A percentile compares a stretch with the other conserved stretches of the same genome.
phyloP scores from a whole-genome alignment of 2,329 filamentous ascomycete genomes.

The Pseudogymnoascus pannorum region DNA sequence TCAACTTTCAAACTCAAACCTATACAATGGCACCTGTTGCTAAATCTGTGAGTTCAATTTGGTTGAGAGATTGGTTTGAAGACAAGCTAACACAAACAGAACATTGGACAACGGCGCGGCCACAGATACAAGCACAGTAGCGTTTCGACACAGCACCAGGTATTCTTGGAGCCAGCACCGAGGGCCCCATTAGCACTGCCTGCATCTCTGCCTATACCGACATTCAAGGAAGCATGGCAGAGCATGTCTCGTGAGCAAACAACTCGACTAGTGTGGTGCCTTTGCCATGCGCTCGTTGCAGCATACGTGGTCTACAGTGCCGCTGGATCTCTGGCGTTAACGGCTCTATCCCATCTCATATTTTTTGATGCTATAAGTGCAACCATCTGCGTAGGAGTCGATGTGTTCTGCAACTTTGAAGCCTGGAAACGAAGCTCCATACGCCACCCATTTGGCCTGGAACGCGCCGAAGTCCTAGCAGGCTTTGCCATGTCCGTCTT shows the following conservation, averaged over 20 bases:
- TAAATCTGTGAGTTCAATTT: slow-evolving; percentile 58
- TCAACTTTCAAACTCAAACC: slow-evolving; percentile 87
- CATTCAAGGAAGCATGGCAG: slow-evolving; percentile 75
- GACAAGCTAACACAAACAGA: slow-evolving; percentile 42
- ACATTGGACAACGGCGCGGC: slow-evolving; percentile 82
- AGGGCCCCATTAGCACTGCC: slow-evolving; percentile 82
- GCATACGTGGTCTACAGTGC: slow-evolving; percentile 80
- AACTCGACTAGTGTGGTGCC: slow-evolving; percentile 76
- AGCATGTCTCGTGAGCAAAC: slow-evolving; percentile 89
- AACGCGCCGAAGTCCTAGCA: slow-evolving; percentile 86
- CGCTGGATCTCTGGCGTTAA: slow-evolving; percentile 81
- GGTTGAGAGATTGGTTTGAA: not conserved
- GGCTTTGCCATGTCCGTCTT: slow-evolving; percentile 96
- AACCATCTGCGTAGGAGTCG: slow-evolving; percentile 82
- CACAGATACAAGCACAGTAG: slow-evolving; percentile 98
- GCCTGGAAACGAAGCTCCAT: slow-evolving; percentile 93
- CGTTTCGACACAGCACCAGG: slow-evolving; percentile 80
- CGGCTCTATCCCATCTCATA: slow-evolving; percentile 83
- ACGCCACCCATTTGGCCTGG: slow-evolving; percentile 85
- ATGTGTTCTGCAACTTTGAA: slow-evolving; percentile 93
- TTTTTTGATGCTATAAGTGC: slow-evolving; percentile 94
- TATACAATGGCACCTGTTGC: slow-evolving; percentile 64
- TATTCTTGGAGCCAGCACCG: slow-evolving; percentile 86
- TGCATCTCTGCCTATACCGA: slow-evolving; percentile 86
- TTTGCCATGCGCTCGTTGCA: slow-evolving; percentile 78